These are phyloP conservation scores for Xerocomellus amylosporus DNA, from an alignment of 768 basidiomycete species.

Conservation along the genomic window DNA sequence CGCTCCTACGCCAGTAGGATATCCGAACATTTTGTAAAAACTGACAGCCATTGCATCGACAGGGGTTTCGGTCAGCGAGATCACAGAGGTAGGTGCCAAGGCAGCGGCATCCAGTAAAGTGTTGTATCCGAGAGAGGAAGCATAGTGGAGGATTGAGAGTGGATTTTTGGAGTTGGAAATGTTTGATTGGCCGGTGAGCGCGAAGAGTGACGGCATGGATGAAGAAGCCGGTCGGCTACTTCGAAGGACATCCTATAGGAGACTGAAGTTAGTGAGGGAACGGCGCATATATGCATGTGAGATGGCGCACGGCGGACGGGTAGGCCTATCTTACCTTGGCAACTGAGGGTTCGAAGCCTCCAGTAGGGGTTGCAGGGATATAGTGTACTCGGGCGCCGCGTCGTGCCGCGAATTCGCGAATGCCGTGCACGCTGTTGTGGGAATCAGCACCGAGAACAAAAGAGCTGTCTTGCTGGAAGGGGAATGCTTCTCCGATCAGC, in stretches of 20 bases:
- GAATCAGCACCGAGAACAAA: conserved; percentile 75
- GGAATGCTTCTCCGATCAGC: conserved; percentile 78
- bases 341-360: conserved; percentile 57
- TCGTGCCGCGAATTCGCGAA: conserved; percentile 63
- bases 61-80: conserved; percentile 62
- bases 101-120: conserved; percentile 83
- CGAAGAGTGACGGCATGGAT: conserved; percentile 56
- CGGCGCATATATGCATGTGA: conserved; percentile 19
- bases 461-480: conserved; percentile 54
- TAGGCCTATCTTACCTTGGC: conserved; percentile 51
- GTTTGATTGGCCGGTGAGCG: conserved; percentile 79
- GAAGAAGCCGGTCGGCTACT: conserved; percentile 43
- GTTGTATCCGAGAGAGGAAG: conserved; percentile 64
- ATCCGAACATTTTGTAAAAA: conserved; percentile 91
- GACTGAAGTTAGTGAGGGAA: conserved; percentile 1
- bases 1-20: conserved; percentile 81
- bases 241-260: conserved; percentile 51
- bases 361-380: conserved; percentile 58
- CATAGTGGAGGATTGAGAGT: conserved; percentile 61
- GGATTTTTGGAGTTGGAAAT: conserved; percentile 73
- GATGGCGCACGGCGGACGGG: neutral
- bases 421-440: conserved; percentile 83
- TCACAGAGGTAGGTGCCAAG: conserved; percentile 65
- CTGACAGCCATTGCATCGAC: conserved; percentile 83
- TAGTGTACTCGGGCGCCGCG: conserved; percentile 60